Conservation (phyloP, 2,329 filamentous ascomycete species). For the Diaporthe citrichinensis region DNA sequence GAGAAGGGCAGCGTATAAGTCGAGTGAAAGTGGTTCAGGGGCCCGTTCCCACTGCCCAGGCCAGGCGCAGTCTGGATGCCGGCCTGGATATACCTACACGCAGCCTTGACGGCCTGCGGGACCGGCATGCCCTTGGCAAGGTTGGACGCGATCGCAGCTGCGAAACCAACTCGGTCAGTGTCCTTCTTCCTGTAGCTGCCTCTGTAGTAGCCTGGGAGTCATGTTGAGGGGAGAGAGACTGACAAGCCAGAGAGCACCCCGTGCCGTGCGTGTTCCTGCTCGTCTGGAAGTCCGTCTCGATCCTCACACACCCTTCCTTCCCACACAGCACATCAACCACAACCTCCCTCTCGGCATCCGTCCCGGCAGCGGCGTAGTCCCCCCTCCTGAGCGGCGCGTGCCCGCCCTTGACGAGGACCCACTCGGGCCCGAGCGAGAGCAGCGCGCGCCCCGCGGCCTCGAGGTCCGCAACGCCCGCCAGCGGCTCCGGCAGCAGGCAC, state of each 20-base stretch:
- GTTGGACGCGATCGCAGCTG: conserved; percentile 82
- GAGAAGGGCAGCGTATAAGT: conserved; percentile 77
- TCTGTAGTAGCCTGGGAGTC: background rate
- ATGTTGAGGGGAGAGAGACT: conserved; percentile 51
- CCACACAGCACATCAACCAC: conserved; percentile 86
- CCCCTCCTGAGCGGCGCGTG: conserved; percentile 82
- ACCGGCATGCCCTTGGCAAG: conserved; percentile 72
- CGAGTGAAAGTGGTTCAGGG: conserved; percentile 85
- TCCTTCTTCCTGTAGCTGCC: background rate
- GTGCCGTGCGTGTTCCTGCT: conserved; percentile 93
- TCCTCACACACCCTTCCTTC: conserved; percentile 65
- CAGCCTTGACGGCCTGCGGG: conserved; percentile 73
- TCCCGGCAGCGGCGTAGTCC: conserved; percentile 71
- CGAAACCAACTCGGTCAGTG: background rate
- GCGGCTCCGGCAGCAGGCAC: conserved; percentile 50
- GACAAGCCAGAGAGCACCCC: conserved; percentile 92
- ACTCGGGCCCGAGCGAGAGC: conserved; percentile 78
- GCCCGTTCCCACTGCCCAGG: conserved; percentile 77
- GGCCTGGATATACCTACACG: conserved; percentile 79
- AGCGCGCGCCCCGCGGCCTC: conserved; percentile 77
- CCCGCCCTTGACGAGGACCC: conserved; percentile 91
- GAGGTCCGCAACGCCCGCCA: conserved; percentile 75
- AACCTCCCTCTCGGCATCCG: conserved; percentile 70
- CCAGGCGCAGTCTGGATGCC: conserved; percentile 76
- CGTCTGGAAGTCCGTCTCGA: conserved; percentile 79